These are phyloP conservation scores for Colletotrichum gigasporum DNA, from an alignment of 2,329 filamentous ascomycete genomes.

Conservation along the genomic window DNA sequence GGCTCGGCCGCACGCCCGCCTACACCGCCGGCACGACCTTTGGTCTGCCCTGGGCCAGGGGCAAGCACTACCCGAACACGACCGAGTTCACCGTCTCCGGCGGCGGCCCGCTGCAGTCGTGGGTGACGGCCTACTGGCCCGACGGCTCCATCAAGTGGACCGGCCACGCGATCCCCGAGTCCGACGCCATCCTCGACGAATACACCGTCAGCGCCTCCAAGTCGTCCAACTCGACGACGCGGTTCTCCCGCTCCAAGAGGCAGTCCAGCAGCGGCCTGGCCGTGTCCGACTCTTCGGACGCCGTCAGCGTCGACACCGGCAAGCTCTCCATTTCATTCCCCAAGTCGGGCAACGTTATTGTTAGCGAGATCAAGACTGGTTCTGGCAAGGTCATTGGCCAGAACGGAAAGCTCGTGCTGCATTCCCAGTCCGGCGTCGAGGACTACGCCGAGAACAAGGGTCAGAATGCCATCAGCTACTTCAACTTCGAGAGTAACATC, in stretches of 20 bases:
- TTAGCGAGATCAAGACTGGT: conserved; percentile 49
- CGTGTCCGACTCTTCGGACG: conserved; percentile 32
- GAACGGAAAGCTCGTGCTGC: conserved; percentile 61
- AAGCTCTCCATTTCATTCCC: conserved; percentile 53
- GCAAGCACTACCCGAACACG: conserved; percentile 46
- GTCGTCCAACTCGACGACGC: conserved; percentile 35
- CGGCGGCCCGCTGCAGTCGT: conserved; percentile 53
- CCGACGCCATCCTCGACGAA: conserved; percentile 47
- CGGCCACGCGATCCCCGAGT: conserved; percentile 61
- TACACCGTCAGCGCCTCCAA: conserved; percentile 47
- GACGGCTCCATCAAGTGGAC: conserved; percentile 72
- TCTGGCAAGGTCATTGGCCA: conserved; percentile 53
- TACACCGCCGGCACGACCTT: conserved; percentile 50
- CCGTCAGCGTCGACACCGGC: conserved; percentile 53
- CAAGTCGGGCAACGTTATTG: conserved; percentile 49
- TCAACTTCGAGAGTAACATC: conserved; percentile 59
- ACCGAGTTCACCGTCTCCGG: conserved; percentile 46
- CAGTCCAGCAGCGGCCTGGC: conserved; percentile 46
- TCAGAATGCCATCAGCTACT: conserved; percentile 48
- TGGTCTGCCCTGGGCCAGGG: conserved; percentile 54
- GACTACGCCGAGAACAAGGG: conserved; percentile 49
- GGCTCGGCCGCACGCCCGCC: conserved; percentile 50
- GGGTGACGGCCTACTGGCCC: conserved; percentile 67
- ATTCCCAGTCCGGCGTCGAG: conserved; percentile 58
- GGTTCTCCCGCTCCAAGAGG: conserved; percentile 23